phyloP scores from a whole-genome alignment of 2,329 filamentous ascomycete genomes.

The Aspergillus sp. region DNA sequence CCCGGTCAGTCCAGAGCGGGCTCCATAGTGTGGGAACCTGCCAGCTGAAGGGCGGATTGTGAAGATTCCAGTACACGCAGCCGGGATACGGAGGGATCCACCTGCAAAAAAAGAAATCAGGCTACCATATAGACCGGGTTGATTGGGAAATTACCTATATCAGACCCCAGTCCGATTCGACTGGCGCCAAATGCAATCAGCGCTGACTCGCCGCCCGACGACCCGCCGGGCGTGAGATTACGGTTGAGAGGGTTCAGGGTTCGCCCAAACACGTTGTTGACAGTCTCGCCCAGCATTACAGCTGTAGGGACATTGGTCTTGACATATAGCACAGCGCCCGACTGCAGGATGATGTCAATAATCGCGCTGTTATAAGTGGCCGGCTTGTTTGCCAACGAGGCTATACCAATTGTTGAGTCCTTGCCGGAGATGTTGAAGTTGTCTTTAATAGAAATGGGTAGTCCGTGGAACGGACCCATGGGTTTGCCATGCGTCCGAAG shows the following conservation, averaged over 20 bases:
- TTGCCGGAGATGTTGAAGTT: constrained; percentile 35
- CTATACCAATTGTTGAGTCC: constrained; percentile 23
- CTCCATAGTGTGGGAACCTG: constrained; percentile 35
- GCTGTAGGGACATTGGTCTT: constrained; percentile 43
- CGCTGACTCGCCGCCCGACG: constrained; percentile 37
- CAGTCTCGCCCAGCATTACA: constrained; percentile 47
- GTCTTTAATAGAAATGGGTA: constrained; percentile 45
- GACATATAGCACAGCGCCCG: constrained; percentile 44
- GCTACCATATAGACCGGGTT: neutral
- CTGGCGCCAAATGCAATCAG: constrained; percentile 33
- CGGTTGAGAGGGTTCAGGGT: constrained; percentile 39
- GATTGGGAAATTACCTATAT: constrained; percentile 33
- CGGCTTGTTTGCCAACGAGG: constrained; percentile 18
- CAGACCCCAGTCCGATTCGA: constrained; percentile 37
- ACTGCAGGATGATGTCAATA: constrained; percentile 38
- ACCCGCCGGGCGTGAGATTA: constrained; percentile 34
- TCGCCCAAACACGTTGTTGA: constrained; percentile 45
- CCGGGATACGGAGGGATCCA: constrained; percentile 42
- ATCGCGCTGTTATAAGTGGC: constrained; percentile 28
- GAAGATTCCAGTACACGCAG: constrained; percentile 39
- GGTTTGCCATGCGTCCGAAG: constrained; percentile 39
- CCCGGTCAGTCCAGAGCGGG: constrained; percentile 59
- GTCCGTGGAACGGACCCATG: constrained; percentile 42
- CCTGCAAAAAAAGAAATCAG: constrained; percentile 12
- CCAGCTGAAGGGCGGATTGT: constrained; percentile 43